Evolutionary conservation across 306 rosid genomes (phyloP).

Genomic region (Geum urbanum): DNA sequence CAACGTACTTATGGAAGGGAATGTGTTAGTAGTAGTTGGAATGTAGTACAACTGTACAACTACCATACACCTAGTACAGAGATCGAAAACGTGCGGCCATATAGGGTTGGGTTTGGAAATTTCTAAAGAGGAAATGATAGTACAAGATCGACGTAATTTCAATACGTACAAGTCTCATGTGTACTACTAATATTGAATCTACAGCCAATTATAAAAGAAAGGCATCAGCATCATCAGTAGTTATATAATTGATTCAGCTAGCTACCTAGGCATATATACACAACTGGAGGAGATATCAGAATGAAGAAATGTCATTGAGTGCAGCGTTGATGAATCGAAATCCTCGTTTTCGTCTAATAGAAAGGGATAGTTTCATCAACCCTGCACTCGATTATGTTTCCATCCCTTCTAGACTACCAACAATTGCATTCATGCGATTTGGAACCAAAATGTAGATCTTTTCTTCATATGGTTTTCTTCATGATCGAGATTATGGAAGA

Average conservation of each 20-base stretch:
- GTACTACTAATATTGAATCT: constrained; percentile 4
- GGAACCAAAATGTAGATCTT: too few species aligned
- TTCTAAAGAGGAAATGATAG: background rate
- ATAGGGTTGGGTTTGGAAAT: background rate
- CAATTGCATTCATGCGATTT: background rate
- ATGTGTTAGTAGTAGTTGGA: background rate
- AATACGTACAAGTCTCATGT: background rate
- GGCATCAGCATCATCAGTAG: background rate
- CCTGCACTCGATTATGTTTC: constrained; percentile 71
- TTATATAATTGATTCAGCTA: background rate
- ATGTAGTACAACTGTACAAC: constrained; percentile 4
- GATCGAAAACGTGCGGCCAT: background rate
- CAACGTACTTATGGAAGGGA: too few species aligned
- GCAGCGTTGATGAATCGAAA: constrained; percentile 97
- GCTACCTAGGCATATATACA: background rate
- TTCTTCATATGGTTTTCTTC: too few species aligned
- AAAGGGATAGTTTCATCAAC: constrained; percentile 45
- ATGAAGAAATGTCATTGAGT: constrained; percentile 79
- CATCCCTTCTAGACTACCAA: background rate
- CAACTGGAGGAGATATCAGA: constrained; percentile 31
- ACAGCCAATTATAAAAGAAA: constrained; percentile 2
- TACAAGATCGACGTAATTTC: constrained; percentile 1
- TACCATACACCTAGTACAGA: constrained; percentile 1
- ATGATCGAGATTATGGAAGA: background rate
- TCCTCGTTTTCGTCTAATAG: background rate